phyloP scores from a whole-genome alignment of 306 rosid species.

The Cucumis melo region DNA sequence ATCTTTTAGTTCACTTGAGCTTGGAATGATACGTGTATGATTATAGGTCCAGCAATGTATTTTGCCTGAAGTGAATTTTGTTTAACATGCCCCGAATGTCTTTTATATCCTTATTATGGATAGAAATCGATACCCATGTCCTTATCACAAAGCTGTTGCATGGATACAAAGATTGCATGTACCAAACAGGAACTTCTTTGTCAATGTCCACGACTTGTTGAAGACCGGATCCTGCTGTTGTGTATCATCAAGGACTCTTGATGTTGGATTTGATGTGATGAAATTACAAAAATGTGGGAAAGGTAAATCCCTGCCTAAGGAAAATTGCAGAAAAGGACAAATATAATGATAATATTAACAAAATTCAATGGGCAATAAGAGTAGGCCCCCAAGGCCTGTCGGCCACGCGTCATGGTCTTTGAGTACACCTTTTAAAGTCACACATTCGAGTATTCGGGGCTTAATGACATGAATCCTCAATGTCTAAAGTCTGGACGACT shows the following conservation, averaged over 20 bases:
- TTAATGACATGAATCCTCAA: no score
- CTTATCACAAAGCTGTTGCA: background rate
- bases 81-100: background rate
- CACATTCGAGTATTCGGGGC: no score
- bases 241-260: background rate
- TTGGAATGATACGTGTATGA: background rate
- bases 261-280: background rate
- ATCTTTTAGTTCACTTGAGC: background rate
- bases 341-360: no score
- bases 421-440: no score
- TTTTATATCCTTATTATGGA: background rate
- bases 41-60: background rate
- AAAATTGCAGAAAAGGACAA: background rate
- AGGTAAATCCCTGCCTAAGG: background rate
- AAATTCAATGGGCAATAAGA: background rate
- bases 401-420: background rate
- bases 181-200: no score
- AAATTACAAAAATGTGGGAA: background rate
- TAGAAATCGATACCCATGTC: background rate
- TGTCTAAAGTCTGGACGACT: background rate
- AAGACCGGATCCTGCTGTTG: background rate
- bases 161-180: background rate
- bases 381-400: background rate
- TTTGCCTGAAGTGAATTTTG: background rate
- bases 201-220: no score